Percentiles rank a stretch among this genome's conserved stretches.
These are phyloP conservation scores for Fusarium equiseti DNA, from an alignment of 2,329 filamentous ascomycete genomes.

Conservation along the genomic window DNA sequence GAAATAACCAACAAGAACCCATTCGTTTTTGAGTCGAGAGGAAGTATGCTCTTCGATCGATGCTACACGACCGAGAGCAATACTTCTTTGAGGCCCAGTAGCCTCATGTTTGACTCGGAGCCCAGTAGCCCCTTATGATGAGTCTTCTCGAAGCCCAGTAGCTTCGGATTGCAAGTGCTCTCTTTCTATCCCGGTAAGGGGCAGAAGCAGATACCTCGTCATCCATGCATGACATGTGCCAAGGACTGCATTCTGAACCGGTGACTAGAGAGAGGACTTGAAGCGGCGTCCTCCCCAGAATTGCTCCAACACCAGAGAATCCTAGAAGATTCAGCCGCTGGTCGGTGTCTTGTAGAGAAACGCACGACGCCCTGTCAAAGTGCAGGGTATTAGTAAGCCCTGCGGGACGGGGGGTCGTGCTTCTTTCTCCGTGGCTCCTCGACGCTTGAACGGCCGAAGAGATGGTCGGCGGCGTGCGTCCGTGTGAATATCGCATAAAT, in stretches of 20 bases:
- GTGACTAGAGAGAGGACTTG: constrained; percentile 17
- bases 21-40: constrained; percentile 27
- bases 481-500: constrained; percentile 21
- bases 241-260: constrained; percentile 12
- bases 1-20: constrained; percentile 38
- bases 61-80: constrained; percentile 22
- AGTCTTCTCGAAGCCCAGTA: constrained; percentile 38
- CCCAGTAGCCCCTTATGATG: constrained; percentile 24
- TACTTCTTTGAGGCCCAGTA: constrained; percentile 21
- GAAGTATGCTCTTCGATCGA: constrained; percentile 11
- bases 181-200: constrained; percentile 13
- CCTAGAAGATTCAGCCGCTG: background rate
- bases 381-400: background rate
- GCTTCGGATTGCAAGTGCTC: constrained; percentile 29
- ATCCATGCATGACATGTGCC: background rate
- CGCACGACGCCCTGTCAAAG: background rate
- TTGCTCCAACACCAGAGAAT: constrained; percentile 6
- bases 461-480: background rate
- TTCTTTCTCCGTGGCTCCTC: constrained; percentile 6
- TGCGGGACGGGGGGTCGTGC: background rate
- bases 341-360: constrained; percentile 17
- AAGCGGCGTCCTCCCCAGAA: constrained; percentile 7
- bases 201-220: constrained; percentile 12
- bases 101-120: constrained; percentile 26
- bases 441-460: background rate